Evolutionary conservation across 768 basidiomycete species (phyloP).

Genomic region (Amylocystis lapponica): DNA sequence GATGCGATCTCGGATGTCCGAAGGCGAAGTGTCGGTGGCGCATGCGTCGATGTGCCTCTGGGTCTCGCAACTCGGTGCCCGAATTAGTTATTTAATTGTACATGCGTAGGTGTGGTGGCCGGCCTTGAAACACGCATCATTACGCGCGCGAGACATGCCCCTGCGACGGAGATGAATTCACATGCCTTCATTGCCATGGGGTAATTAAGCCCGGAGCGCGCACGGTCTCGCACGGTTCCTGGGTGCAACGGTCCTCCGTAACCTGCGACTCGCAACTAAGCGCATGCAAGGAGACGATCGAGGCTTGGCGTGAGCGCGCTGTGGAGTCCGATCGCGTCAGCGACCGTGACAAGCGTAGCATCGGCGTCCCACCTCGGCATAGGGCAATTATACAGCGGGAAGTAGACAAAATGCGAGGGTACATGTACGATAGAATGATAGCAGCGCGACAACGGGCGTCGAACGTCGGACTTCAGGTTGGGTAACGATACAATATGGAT

Average conservation of each 20-base stretch:
- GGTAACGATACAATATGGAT: constrained; percentile 7
- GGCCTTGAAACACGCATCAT: constrained; percentile 2
- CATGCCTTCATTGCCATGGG: not conserved
- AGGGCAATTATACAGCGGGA: not conserved
- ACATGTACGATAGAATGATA: constrained; percentile 2
- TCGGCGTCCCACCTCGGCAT: too few species aligned
- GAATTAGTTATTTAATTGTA: too few species aligned
- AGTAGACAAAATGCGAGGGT: not conserved
- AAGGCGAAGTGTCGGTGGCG: too few species aligned
- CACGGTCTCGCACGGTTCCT: too few species aligned
- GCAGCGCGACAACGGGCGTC: not conserved
- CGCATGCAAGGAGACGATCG: too few species aligned
- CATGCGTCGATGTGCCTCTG: too few species aligned
- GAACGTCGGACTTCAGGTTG: not conserved
- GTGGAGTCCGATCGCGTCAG: too few species aligned
- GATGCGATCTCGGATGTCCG: too few species aligned
- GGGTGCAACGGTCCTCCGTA: too few species aligned
- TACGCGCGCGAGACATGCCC: constrained; percentile 4
- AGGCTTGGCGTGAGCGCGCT: too few species aligned
- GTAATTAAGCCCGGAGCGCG: not conserved
- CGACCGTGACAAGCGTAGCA: too few species aligned
- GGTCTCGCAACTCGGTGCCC: not conserved
- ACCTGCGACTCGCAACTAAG: too few species aligned
- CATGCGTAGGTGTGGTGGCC: not conserved
- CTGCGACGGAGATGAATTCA: constrained; percentile 1